These are phyloP conservation scores for Petrea volubilis DNA, from an alignment of 257 asterid genomes.

Conservation along the genomic window DNA sequence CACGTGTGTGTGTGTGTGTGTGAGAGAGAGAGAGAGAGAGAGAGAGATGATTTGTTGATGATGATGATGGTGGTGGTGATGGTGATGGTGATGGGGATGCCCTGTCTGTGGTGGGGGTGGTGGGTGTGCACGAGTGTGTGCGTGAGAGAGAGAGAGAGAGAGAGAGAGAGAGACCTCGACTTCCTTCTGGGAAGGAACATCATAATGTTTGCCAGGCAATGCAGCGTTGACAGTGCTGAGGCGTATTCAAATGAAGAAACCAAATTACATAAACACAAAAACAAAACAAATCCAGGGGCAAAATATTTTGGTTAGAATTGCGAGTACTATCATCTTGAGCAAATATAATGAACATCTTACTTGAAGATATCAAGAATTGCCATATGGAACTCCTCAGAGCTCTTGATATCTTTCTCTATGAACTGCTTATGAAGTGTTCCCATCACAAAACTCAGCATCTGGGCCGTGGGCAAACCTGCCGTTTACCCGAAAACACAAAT, in stretches of 20 bases:
- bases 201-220: conserved; percentile 86
- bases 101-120: not conserved
- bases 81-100: no score
- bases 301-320: not conserved
- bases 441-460: conserved; percentile 55
- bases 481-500: not conserved
- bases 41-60: not conserved
- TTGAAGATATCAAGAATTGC: conserved; percentile 77
- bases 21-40: not conserved
- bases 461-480: conserved; percentile 69
- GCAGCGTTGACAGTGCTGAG: conserved; percentile 70
- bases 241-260: not conserved
- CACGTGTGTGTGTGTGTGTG: not conserved
- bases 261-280: not conserved
- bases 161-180: conserved; percentile 55
- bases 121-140: not conserved
- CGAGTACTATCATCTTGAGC: not conserved
- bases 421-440: conserved; percentile 72
- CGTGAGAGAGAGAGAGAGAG: not conserved
- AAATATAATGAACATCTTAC: conserved; percentile 28
- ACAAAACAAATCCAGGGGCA: not conserved
- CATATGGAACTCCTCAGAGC: conserved; percentile 53
- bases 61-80: no score
- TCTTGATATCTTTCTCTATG: conserved; percentile 48
- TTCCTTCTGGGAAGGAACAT: conserved; percentile 53